phyloP scores from a whole-genome alignment of 148 eudicot species.

The Amaranthus hypochondriacus region DNA sequence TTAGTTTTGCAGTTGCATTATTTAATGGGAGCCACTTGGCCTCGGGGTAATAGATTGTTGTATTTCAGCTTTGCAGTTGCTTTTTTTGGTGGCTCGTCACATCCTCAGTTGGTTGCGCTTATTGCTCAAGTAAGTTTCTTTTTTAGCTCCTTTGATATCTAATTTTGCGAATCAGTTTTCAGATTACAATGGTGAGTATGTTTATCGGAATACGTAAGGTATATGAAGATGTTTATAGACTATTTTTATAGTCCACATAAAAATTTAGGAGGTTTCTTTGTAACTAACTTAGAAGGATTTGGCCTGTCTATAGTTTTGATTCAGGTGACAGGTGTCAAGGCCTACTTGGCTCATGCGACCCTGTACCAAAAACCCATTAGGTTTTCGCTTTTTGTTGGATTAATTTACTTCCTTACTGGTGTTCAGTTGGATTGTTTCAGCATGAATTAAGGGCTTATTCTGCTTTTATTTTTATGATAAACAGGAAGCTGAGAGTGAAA shows the following conservation, averaged over 20 bases:
- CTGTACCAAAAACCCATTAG: neutral
- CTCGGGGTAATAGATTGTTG: too few species aligned
- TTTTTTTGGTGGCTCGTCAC: slow-evolving; percentile 63
- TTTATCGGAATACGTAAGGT: neutral
- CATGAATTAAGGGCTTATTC: neutral
- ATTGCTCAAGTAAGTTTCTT: slow-evolving; percentile 75
- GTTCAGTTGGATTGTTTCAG: neutral
- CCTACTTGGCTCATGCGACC: neutral
- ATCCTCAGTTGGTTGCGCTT: slow-evolving; percentile 82
- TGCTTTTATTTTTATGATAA: too few species aligned
- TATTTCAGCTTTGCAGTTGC: slow-evolving; percentile 79
- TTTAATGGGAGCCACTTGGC: slow-evolving; percentile 33
- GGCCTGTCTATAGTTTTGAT: too few species aligned
- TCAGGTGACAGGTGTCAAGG: too few species aligned
- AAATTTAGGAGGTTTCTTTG: neutral
- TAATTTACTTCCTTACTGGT: neutral
- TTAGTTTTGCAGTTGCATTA: slow-evolving; percentile 87
- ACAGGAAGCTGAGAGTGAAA: neutral
- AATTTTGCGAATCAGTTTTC: neutral
- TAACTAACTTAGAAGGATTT: neutral
- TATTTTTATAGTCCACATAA: neutral
- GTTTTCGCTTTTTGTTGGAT: neutral
- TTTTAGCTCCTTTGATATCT: slow-evolving; percentile 2
- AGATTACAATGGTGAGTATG: neutral
- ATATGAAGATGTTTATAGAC: neutral